Base-by-base conservation (phyloP, 345 rosid species). In the Eucalyptus rudis region DNA sequence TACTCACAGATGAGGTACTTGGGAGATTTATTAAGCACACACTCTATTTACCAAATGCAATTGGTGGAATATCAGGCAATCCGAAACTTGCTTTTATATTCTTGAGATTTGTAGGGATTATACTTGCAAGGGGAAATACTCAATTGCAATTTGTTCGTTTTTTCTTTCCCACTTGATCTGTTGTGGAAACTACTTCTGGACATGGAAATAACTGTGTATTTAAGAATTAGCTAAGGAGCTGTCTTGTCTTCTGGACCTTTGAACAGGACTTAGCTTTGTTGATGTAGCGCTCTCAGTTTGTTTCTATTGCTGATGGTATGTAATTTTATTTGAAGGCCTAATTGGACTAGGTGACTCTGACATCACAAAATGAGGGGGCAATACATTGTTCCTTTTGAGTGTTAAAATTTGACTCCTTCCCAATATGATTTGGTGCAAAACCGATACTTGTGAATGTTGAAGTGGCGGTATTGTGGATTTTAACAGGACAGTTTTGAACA, bases 1-100 rank as follows among this genome's bases (percentile, higher is more conserved):
- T 97, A 88, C 92, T 97, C n/a, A 95, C 96, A 22, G 96, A 95
- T 51, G 99, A 97, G 99, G 99, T 97, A 93, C n/a, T 87, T 5
- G 86, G 87, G 36, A 64, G 36, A n/a, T 33, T n/a, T 64, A n/a
- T 64, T 14, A n/a, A 13, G 71, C 45, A 22, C 83, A 5, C 27
- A 10, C 25, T 19, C 47, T 76, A 10, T 71, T 36, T 36, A 76
- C 45, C 47, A 36, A 76, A 33, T 20, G 24, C 27, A 36, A 76
- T 76, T 76, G 40, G 22, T 31, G 87, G 44, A 54, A 51, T 47
- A 58, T n/a, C 59, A 43, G 66, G 50, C 83, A 76, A 76, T 76
- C 47, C 14, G 40, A 76, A 36, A 36, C 27, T 40, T 76, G 12
- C 83, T 76, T 40, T 76, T 36, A 76, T 76, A 36, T 76, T 36